phyloP scores from a whole-genome alignment of 1,284 basidiomycete genomes.

The Puccinia triticina region DNA sequence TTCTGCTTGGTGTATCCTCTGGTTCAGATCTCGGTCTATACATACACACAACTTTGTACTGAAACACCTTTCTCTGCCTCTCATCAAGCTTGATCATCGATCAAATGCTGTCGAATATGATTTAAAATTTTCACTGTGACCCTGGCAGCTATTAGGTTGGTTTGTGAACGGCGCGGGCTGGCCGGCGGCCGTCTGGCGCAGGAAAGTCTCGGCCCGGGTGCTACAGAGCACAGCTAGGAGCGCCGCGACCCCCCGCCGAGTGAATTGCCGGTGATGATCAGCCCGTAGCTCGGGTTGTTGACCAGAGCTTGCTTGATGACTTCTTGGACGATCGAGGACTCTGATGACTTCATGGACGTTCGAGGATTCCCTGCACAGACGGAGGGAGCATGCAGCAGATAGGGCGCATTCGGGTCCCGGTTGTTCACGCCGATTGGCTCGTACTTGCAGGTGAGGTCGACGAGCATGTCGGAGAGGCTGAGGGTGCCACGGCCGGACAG shows the following conservation, averaged over 20 bases:
- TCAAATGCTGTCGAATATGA: no score
- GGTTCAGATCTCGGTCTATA: no score
- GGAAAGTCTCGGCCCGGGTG: constrained; percentile 58
- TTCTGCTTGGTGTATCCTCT: no score
- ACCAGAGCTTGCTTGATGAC: constrained; percentile 61
- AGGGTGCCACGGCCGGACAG: constrained; percentile 65
- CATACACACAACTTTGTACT: no score
- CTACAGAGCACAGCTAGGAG: constrained; percentile 60
- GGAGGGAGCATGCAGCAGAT: constrained; percentile 63
- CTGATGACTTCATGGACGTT: constrained; percentile 63
- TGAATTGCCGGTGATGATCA: constrained; percentile 63
- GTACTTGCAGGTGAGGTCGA: constrained; percentile 65
- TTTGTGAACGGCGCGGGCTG: constrained; percentile 54
- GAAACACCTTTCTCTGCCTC: no score
- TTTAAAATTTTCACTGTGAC: no score
- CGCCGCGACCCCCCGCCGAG: constrained; percentile 65
- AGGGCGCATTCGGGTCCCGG: constrained; percentile 60
- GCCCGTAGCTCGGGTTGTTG: constrained; percentile 61
- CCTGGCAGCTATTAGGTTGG: constrained; percentile 60
- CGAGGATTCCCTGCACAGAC: constrained; percentile 61
- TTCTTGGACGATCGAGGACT: no score
- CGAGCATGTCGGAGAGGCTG: constrained; percentile 63
- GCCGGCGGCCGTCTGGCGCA: constrained; percentile 54
- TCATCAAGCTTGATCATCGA: no score
- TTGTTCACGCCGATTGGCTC: constrained; percentile 61